Percentiles rank a stretch among this genome's conserved stretches.
phyloP scores from a whole-genome alignment of 805 yeast species.

The Candida takata region DNA sequence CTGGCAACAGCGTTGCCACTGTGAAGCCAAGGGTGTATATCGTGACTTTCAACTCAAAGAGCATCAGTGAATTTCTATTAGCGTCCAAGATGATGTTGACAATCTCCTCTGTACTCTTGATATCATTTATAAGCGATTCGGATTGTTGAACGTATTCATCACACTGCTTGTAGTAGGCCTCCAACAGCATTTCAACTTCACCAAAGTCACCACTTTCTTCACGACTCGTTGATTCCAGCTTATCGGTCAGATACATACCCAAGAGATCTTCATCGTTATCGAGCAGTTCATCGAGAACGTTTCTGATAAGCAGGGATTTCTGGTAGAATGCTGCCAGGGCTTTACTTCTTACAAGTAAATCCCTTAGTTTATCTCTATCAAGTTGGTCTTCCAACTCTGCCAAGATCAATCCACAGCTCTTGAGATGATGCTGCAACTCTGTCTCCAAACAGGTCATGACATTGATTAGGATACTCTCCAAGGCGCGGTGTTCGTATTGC shows the following conservation, averaged over 20 bases:
- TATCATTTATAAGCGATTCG: slow-evolving; percentile 73
- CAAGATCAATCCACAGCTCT: slow-evolving; percentile 55
- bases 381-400: slow-evolving; percentile 72
- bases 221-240: slow-evolving; percentile 8
- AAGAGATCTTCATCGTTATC: slow-evolving; percentile 83
- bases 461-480: slow-evolving; percentile 76
- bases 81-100: slow-evolving; percentile 88
- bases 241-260: slow-evolving; percentile 65
- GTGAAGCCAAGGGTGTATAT: slow-evolving; percentile 82
- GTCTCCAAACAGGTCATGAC: slow-evolving; percentile 75
- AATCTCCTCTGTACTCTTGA: slow-evolving; percentile 86
- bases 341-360: slow-evolving; percentile 67
- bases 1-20: slow-evolving; percentile 78
- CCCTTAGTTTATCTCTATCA: slow-evolving; percentile 67
- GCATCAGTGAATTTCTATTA: slow-evolving; percentile 83
- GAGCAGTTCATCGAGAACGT: slow-evolving; percentile 74
- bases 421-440: slow-evolving; percentile 55
- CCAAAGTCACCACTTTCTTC: slow-evolving; percentile 37
- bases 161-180: slow-evolving; percentile 84
- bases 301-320: slow-evolving; percentile 64
- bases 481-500: slow-evolving; percentile 71
- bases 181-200: slow-evolving; percentile 81
- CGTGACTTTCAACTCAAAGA: slow-evolving; percentile 74
- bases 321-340: slow-evolving; percentile 67
- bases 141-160: slow-evolving; percentile 92